These are phyloP conservation scores for Phoenix roebelenii DNA, from an alignment of 176 grass and related monocot genomes.

Conservation along the genomic window DNA sequence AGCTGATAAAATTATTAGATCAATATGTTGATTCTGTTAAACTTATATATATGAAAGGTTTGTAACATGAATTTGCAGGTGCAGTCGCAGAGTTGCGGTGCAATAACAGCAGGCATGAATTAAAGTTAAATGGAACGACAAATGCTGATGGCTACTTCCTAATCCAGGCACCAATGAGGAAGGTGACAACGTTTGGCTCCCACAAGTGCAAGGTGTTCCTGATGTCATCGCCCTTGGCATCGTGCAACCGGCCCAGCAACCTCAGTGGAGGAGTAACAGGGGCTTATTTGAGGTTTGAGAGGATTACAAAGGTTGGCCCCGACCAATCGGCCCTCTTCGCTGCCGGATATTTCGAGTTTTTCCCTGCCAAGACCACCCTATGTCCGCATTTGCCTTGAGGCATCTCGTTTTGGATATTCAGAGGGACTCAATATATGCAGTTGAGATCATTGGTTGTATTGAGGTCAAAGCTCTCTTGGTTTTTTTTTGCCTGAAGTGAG, in stretches of 20 bases:
- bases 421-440: too few relatives aligned
- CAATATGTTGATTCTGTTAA: not conserved
- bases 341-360: not conserved
- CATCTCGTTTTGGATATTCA: too few relatives aligned
- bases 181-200: not conserved
- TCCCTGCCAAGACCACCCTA: not conserved
- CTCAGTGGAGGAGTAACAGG: not conserved
- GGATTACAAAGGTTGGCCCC: not conserved
- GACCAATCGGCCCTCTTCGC: not conserved
- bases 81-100: not conserved
- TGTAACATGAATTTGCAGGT: not conserved
- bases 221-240: not conserved
- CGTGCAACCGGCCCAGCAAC: not conserved
- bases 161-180: not conserved
- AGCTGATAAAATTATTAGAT: not conserved
- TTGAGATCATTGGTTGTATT: too few relatives aligned
- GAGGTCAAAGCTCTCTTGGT: too few relatives aligned
- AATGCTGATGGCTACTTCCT: not conserved
- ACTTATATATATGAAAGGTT: not conserved
- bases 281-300: not conserved
- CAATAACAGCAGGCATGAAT: not conserved
- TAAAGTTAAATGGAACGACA: not conserved
- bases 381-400: too few relatives aligned
- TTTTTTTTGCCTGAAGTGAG: too few relatives aligned
- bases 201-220: constrained; percentile 2